These are phyloP conservation scores for Diplodia seriata DNA, from an alignment of 2,329 filamentous ascomycete species.

Conservation along the genomic window DNA sequence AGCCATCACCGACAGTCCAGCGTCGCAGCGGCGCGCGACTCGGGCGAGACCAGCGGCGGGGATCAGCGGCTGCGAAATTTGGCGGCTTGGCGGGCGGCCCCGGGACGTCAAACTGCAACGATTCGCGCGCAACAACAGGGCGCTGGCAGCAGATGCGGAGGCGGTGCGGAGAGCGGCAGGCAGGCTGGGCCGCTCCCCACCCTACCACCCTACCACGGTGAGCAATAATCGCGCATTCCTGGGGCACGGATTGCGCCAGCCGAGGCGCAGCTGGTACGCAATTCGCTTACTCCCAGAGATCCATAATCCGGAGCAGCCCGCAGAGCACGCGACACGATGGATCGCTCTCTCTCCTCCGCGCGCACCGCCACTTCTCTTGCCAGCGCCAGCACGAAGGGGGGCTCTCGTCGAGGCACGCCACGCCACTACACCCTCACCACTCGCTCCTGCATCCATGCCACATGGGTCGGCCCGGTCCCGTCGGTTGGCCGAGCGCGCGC, in stretches of 20 bases:
- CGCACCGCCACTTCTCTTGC: slow-evolving; percentile 16
- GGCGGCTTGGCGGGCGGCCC: slow-evolving; percentile 1
- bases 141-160: slow-evolving; percentile 9
- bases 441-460: not conserved
- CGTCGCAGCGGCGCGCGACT: not conserved
- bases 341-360: not conserved
- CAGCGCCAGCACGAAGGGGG: not conserved
- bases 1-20: not conserved
- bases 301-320: slow-evolving; percentile 5
- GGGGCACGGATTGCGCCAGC: slow-evolving; percentile 29
- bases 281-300: slow-evolving; percentile 22
- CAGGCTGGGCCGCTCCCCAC: slow-evolving; percentile 9
- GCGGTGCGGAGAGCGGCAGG: slow-evolving; percentile 14
- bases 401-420: not conserved
- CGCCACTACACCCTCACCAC: not conserved
- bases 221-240: slow-evolving; percentile 28
- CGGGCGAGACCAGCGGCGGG: not conserved
- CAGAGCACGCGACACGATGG: slow-evolving; percentile 1
- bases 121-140: not conserved
- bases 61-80: not conserved
- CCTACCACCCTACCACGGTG: slow-evolving; percentile 17
- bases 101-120: slow-evolving; percentile 9
- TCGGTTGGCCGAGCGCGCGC: slow-evolving; percentile 25
- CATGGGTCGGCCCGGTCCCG: slow-evolving; percentile 31
- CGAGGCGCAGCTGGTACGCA: slow-evolving; percentile 27